Evolutionary conservation across 495 filamentous ascomycete genomes (phyloP).

Genomic region (Glonium stellatum): DNA sequence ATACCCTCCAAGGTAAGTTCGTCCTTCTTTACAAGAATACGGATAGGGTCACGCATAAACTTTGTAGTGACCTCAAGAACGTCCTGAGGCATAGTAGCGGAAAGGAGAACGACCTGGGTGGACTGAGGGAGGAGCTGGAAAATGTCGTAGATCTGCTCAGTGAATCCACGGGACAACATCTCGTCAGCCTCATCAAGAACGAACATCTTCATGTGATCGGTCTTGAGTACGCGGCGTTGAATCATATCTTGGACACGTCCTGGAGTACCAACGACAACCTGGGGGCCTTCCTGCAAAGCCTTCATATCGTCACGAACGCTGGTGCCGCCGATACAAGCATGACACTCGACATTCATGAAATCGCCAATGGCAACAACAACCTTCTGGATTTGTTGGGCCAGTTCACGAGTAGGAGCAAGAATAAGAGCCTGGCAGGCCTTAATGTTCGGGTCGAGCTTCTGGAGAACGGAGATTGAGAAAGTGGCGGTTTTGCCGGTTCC

Average conservation of each 20-base stretch:
- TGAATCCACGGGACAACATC: constrained; percentile 97
- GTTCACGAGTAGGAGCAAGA: constrained; percentile 91
- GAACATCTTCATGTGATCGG: constrained; percentile 97
- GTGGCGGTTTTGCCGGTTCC: constrained; percentile 99
- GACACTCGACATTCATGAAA: constrained; percentile 99
- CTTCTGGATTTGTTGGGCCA: constrained; percentile 98
- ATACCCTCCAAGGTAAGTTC: constrained; percentile 98
- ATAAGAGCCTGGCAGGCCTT: constrained; percentile 94
- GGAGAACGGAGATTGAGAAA: constrained; percentile 96
- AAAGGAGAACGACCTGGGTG: constrained; percentile 95
- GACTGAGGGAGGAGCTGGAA: constrained; percentile 96
- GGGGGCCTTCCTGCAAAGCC: constrained; percentile 89
- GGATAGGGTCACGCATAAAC: constrained; percentile 99
- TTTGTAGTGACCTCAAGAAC: constrained; percentile 99
- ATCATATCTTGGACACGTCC: constrained; percentile 99
- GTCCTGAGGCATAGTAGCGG: constrained; percentile 96
- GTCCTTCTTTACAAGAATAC: constrained; percentile 98
- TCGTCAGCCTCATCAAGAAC: constrained; percentile 99
- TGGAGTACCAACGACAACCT: constrained; percentile 94
- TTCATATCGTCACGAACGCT: constrained; percentile 97
- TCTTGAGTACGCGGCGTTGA: constrained; percentile 87
- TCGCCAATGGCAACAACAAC: constrained; percentile 97
- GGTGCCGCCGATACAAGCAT: constrained; percentile 98
- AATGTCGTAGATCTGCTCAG: constrained; percentile 99
- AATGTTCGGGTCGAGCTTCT: constrained; percentile 90